Evolutionary conservation across 495 filamentous ascomycete genomes (phyloP).

Genomic region (Stereocaulon alpinum): DNA sequence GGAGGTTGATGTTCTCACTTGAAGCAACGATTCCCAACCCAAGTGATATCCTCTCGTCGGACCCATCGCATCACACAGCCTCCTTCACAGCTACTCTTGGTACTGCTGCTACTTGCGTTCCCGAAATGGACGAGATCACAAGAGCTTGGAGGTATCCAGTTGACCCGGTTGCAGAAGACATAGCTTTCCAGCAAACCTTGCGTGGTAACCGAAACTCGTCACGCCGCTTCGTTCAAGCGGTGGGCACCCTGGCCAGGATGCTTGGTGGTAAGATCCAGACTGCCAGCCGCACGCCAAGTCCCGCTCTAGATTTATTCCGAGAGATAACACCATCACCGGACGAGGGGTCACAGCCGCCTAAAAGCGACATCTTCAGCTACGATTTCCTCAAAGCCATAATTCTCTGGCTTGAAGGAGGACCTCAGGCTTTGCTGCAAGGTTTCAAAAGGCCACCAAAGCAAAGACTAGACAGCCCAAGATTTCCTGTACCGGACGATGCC

Average conservation of each 20-base stretch:
- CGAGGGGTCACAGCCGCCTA: constrained; percentile 34
- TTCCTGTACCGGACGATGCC: constrained; percentile 43
- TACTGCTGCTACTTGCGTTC: constrained; percentile 38
- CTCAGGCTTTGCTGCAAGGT: constrained; percentile 40
- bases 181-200: constrained; percentile 45
- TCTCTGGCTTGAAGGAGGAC: constrained; percentile 51
- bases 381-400: constrained; percentile 57
- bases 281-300: constrained; percentile 24
- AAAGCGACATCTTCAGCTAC: constrained; percentile 46
- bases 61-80: constrained; percentile 28
- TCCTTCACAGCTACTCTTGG: constrained; percentile 41
- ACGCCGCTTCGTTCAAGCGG: constrained; percentile 60
- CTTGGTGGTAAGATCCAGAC: constrained; percentile 40
- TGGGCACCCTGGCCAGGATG: constrained; percentile 47
- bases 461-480: constrained; percentile 32
- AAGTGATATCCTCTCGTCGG: constrained; percentile 11
- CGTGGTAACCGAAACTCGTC: constrained; percentile 46
- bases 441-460: constrained; percentile 38
- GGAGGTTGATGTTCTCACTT: constrained; percentile 46
- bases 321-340: constrained; percentile 38
- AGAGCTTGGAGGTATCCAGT: constrained; percentile 50
- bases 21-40: constrained; percentile 29
- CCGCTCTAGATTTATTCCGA: constrained; percentile 31
- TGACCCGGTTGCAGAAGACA: constrained; percentile 42
- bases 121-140: constrained; percentile 47